Conservation (phyloP, 495 filamentous ascomycete species). For the Penicillium soppii region DNA sequence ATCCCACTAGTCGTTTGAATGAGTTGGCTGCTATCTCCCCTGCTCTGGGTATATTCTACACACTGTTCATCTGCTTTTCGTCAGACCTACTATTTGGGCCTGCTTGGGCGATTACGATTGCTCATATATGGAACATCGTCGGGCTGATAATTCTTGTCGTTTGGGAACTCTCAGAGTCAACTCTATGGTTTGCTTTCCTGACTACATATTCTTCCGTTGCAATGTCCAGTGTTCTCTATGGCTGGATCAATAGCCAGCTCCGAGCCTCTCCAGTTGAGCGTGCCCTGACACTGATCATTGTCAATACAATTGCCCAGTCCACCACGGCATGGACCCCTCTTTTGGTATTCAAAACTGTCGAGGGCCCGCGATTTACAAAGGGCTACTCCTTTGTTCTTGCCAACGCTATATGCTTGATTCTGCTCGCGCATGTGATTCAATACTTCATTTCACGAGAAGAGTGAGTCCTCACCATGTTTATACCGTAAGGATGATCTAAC, state of each 20-base stretch:
- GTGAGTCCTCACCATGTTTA: slow-evolving; percentile 12
- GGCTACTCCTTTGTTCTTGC: slow-evolving; percentile 49
- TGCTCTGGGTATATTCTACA: slow-evolving; percentile 47
- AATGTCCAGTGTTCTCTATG: slow-evolving; percentile 36
- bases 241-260: slow-evolving; percentile 49
- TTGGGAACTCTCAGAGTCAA: slow-evolving; percentile 49
- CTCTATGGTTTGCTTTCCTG: slow-evolving; percentile 51
- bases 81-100: slow-evolving; percentile 48
- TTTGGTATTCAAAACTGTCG: slow-evolving; percentile 44
- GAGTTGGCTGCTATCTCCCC: slow-evolving; percentile 43
- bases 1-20: slow-evolving; percentile 41
- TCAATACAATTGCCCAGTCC: slow-evolving; percentile 54
- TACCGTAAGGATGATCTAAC: neutral
- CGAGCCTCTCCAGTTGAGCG: slow-evolving; percentile 57
- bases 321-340: slow-evolving; percentile 39
- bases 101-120: slow-evolving; percentile 44
- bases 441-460: slow-evolving; percentile 23
- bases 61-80: slow-evolving; percentile 43
- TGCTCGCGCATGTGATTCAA: slow-evolving; percentile 32
- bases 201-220: slow-evolving; percentile 33
- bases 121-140: slow-evolving; percentile 41
- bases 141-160: slow-evolving; percentile 43
- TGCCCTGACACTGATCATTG: slow-evolving; percentile 50
- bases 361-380: slow-evolving; percentile 47
- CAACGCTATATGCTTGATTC: slow-evolving; percentile 45